Percentiles rank a stretch among this genome's conserved stretches.
phyloP scores from a whole-genome alignment of 148 eudicot species.

The Fagopyrum esculentum region DNA sequence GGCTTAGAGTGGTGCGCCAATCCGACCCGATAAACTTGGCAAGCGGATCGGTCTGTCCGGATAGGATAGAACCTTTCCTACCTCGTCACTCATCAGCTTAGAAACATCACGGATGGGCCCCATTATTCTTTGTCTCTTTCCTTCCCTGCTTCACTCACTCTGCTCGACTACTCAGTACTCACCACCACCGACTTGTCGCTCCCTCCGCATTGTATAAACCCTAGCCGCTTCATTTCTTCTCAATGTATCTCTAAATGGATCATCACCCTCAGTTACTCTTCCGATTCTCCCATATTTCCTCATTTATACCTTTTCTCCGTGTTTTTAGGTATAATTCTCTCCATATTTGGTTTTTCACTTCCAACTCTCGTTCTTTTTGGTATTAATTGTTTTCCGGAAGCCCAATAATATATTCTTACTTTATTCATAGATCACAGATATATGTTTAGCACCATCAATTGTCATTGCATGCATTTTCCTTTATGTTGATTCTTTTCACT shows the following conservation, averaged over 20 bases:
- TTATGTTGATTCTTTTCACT: neutral
- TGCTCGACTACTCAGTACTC: neutral
- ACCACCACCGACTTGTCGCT: neutral
- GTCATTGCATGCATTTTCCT: neutral
- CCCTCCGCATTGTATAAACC: neutral
- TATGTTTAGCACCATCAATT: neutral
- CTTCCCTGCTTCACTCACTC: neutral
- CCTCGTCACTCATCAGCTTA: no score
- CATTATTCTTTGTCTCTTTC: conserved; percentile 4
- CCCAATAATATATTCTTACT: neutral
- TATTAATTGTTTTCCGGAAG: neutral
- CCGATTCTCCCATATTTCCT: neutral
- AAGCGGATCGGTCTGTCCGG: no score
- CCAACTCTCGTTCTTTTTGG: neutral
- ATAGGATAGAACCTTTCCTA: no score
- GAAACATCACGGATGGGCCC: neutral
- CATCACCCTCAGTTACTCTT: neutral
- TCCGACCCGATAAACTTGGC: no score
- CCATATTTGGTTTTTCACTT: neutral
- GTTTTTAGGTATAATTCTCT: neutral
- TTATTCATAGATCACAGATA: neutral
- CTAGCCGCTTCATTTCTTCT: neutral
- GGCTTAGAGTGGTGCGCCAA: no score
- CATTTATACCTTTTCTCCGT: neutral
- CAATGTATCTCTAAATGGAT: neutral